Base-by-base conservation (phyloP, 2,329 filamentous ascomycete species). In the Cercospora berteroae region DNA sequence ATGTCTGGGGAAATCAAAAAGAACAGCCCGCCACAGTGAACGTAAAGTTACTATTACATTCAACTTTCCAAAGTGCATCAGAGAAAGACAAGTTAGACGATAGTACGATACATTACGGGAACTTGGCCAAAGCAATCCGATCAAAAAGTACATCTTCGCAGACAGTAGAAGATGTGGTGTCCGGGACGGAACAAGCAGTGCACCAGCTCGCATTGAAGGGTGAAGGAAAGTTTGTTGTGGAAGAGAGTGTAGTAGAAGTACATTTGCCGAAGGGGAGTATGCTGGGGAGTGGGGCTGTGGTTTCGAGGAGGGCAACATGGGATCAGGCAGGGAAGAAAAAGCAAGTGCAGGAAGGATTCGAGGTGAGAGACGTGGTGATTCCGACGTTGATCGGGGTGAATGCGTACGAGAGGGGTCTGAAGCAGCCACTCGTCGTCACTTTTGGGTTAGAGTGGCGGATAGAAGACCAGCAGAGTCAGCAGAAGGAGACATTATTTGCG, bases 51-150 rank as follows among this genome's bases (percentile, higher is more conserved):
- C 83, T 82, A 3, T 83, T 93, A 67, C 77, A 79, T 13, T 75
- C 80, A 7, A 68, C 67, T 10, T 92, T 93, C 74, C 80, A 80
- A 58, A 81, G 84, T 0, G 86, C 89, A 1, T 87, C 88, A 0
- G 74, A 82, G 1, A 78, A 78, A 4, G 91, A 94, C 79, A 80
- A 80, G 8, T 84, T 94, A 36, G 85, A 87, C 56, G 78, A 79
- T n/a, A 90, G 90, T 75, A 93, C 91, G 2, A 87, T 93, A 25
- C 89, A 94, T 80, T 94, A 94, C 74, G 90, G 91, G 1, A 83
- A 81, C 9, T 82, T 93, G 13, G 89, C 87, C 80, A 92, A 93
- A 79, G 82, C 83, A 0, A 82, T 93, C 13, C 71, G 77, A 13
- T 63, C 65, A 8, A 61, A 59, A 0, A 71, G n/a, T 13, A 23